Percentiles rank a stretch among this genome's conserved stretches.
Evolutionary conservation across 305 asterid genomes (phyloP).

Genomic region (Fraxinus baroniana): DNA sequence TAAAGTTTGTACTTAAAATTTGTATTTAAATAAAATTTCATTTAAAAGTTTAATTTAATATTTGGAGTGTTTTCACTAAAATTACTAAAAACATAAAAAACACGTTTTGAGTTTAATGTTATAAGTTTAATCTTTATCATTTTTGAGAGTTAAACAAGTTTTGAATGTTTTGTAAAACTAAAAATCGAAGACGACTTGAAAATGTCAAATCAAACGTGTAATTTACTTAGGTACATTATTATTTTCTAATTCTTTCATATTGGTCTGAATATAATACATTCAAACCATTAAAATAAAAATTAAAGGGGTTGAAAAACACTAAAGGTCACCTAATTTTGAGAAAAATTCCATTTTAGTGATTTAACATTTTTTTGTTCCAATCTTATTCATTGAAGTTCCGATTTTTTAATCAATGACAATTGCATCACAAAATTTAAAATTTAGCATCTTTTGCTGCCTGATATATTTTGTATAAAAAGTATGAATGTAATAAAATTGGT

Average conservation of each 20-base stretch:
- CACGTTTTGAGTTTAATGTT: neutral
- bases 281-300: too few relatives aligned
- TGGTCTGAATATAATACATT: neutral
- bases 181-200: neutral
- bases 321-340: too few relatives aligned
- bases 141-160: too few relatives aligned
- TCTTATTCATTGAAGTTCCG: neutral
- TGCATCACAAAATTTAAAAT: neutral
- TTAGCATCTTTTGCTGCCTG: neutral
- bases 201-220: too few relatives aligned
- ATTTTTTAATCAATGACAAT: too few relatives aligned
- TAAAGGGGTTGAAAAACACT: neutral
- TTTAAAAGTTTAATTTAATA: too few relatives aligned
- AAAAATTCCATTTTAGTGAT: neutral
- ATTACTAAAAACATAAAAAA: too few relatives aligned
- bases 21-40: too few relatives aligned
- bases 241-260: neutral
- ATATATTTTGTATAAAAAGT: neutral
- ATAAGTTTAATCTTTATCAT: too few relatives aligned
- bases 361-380: neutral
- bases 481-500: neutral
- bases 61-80: too few relatives aligned
- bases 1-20: too few relatives aligned
- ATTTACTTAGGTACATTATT: neutral
- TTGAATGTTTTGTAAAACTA: too few relatives aligned